Base-by-base conservation (phyloP, 1,284 basidiomycete species). In the Marasmius tenuissimus region DNA sequence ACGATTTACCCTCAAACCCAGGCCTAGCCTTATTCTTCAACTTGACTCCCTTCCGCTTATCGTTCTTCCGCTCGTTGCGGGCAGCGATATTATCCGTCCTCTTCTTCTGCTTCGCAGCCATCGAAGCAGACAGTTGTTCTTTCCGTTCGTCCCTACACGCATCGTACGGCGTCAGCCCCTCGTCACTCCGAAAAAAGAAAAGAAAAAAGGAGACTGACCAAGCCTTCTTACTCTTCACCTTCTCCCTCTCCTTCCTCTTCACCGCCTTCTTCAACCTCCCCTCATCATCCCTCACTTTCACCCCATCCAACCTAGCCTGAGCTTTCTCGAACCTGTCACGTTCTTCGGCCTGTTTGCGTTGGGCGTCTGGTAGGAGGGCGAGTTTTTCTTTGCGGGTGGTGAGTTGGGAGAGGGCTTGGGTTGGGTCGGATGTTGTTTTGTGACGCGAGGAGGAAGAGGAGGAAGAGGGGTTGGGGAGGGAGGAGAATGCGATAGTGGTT, bases 231-330 rank as follows among this genome's bases (percentile, higher is more conserved):
- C 86, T 87, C 80, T 93, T 95, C 35, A 66, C 69, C 74, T 97
- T 97, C 68, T 87, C 86, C 75, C 96, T 96, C 76, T 96, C 95
- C 68, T 91, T 89, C 73, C 92, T 81, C 81, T 96, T 97, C 10
- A 85, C 87, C 27, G 94, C 93, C 78, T 96, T 97, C 80, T 95
- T 96, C 68, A 98, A 74, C 54, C 89, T 80, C 4, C 68, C 74
- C 71, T 93, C 92, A 67, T 95, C 91, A 69, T 97, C 95, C 57
- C 85, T 85, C 35, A 97, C 87, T 76, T 97, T 97, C 49, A 88
- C 87, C 4, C 95, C 96, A 52, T 91, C 90, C 63, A 96, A 80
- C 54, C 93, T 82, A 47, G 92, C 88, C 70, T 89, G 86, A 0
- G 94, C 93, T 76, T 95, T 96, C 58, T 87, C 86, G 93, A 94